These are phyloP conservation scores for Pseudogymnoascus pannorum DNA, from an alignment of 2,329 filamentous ascomycete genomes.

Conservation along the genomic window DNA sequence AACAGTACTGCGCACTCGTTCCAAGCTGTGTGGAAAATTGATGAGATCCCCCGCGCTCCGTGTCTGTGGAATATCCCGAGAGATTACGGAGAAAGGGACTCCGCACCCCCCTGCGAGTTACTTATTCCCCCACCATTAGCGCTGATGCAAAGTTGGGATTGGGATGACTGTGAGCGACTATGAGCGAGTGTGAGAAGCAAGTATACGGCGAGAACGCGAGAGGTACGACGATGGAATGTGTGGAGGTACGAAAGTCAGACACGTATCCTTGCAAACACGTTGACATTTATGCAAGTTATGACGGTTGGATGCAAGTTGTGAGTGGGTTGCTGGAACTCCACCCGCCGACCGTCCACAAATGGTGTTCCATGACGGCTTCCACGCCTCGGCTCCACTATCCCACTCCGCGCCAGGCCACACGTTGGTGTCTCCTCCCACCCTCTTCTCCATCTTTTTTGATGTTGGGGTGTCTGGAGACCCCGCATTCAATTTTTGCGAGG, in stretches of 20 bases:
- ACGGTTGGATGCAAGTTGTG: not conserved
- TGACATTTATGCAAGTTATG: constrained; percentile 4
- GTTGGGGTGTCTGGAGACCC: constrained; percentile 6
- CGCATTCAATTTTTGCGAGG: not conserved
- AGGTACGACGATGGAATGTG: not conserved
- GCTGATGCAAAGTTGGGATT: not conserved
- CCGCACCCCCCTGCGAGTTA: not conserved
- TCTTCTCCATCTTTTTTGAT: constrained; percentile 1
- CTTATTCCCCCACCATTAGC: constrained; percentile 1
- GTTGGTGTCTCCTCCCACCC: not conserved
- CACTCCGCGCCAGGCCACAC: not conserved
- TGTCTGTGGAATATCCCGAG: not conserved
- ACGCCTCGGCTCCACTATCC: constrained; percentile 2
- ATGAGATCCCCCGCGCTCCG: not conserved
- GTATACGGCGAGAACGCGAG: not conserved
- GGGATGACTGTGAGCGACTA: not conserved
- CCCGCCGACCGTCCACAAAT: not conserved
- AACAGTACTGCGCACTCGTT: not conserved
- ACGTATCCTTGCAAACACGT: constrained; percentile 6
- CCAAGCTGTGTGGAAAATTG: not conserved
- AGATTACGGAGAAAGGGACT: constrained; percentile 6
- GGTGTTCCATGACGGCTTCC: constrained; percentile 4
- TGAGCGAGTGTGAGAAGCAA: not conserved
- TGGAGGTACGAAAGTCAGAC: not conserved
- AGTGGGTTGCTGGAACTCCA: not conserved